Base-by-base conservation (phyloP, 75 land plant genomes). In the Cunninghamia lanceolata region DNA sequence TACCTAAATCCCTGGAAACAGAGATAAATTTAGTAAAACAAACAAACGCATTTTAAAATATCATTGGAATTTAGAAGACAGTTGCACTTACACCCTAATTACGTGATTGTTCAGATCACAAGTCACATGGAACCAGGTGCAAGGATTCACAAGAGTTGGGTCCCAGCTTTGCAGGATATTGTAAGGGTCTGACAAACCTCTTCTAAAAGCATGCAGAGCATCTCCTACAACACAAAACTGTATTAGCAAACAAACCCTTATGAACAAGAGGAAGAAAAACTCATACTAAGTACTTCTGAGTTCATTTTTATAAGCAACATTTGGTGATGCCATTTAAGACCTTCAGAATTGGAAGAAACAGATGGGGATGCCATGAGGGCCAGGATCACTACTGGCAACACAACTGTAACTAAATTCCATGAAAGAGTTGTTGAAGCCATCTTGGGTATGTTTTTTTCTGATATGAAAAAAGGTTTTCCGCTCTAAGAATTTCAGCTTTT, bases 131-230 rank as follows among this genome's bases (percentile, higher is more conserved):
- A 91, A 91, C 92, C 92, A 91, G 17, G 92, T 91, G 47, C 92
- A 91, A 34, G 92, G 92, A 90, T 91, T 90, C 68, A 63, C 92
- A 54, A 91, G 84, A 19, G 92, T 91, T 17, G 92, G 92, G 74
- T 91, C 92, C 92, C 92, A 91, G 89, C 92, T 91, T 45, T 90
- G 92, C 21, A 91, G 83, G 40, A 91, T 91, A 87, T 91, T 91
- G 52, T 85, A 38, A 39, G 92, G 91, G 73, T 91, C 92, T 45
- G 73, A 87, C 80, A 91, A 85, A 84, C 91, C 87, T 66, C 86
- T 84, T 47, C 89, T 88, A 47, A 91, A 84, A 19, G 87, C 89
- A 83, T 87, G 83, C 3, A 91, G 88, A 35, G 92, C 92, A 90
- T 91, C 91, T 71, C 92, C 92, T 90, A 84, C 25, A 38, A 39